Conservation (phyloP, 2,329 filamentous ascomycete genomes). For the Colletotrichum liriopes region DNA sequence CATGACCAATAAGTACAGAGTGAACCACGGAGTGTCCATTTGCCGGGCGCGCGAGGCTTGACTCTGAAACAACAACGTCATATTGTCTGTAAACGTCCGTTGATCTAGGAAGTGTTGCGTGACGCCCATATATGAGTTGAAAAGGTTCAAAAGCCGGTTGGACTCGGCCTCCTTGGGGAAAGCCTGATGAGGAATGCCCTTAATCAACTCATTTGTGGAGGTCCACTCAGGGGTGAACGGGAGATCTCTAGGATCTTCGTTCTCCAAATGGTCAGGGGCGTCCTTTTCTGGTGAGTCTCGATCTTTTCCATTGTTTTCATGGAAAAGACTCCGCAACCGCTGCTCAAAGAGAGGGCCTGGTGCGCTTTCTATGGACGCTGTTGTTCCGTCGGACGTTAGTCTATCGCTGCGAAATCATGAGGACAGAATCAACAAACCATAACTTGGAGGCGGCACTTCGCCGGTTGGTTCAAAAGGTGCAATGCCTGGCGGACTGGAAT, state of each 20-base stretch:
- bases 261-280: constrained; percentile 14
- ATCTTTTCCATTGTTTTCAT: constrained; percentile 35
- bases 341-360: constrained; percentile 37
- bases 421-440: constrained; percentile 8
- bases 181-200: constrained; percentile 31
- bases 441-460: constrained; percentile 38
- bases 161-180: constrained; percentile 45
- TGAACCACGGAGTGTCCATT: constrained; percentile 47
- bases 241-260: constrained; percentile 25
- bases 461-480: constrained; percentile 34
- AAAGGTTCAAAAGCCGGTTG: constrained; percentile 45
- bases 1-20: constrained; percentile 50
- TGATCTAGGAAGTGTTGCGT: constrained; percentile 51
- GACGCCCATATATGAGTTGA: constrained; percentile 47
- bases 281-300: constrained; percentile 29
- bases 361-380: constrained; percentile 38
- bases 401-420: neutral
- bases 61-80: constrained; percentile 47
- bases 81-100: constrained; percentile 46
- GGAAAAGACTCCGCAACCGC: constrained; percentile 30
- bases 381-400: neutral
- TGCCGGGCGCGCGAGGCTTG: constrained; percentile 43
- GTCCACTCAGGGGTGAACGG: constrained; percentile 38
- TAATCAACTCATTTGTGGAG: constrained; percentile 38
- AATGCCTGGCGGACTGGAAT: constrained; percentile 35